Base-by-base conservation (phyloP, 768 basidiomycete species). In the Xerocomus brunneocitrinus region DNA sequence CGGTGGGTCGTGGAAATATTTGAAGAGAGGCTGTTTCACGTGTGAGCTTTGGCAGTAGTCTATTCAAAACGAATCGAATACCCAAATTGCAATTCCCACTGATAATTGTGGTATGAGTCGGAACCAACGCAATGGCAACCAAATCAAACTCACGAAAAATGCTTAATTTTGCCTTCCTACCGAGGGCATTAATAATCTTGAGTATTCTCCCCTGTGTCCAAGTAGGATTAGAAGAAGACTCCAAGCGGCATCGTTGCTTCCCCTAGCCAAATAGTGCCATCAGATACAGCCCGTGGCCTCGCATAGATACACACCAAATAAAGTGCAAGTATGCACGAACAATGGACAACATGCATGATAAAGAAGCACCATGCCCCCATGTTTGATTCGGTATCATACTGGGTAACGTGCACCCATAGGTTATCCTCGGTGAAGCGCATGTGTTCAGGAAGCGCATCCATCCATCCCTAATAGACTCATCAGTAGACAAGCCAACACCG, bases 281-380 rank as follows among this genome's bases (percentile, higher is more conserved):
- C 2, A 12, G 47, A 8, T 24, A 12, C 10, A 32, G 10, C 10
- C 31, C 31, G 3, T 6, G 31, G 31, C 31, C 30, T 30, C 9
- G 31, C 32, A 47, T 45, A 36, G 52, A 52, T 52, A 75, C 80
- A 71, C 62, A 89, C 89, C 67, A 77, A 75, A 59, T 80, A 78
- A 36, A 91, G 64, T 19, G 81, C 83, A 50, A 90, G 74, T 31
- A 78, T 71, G 60, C 82, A 83, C 54, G 84, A 85, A 39, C 85
- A 85, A 59, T 91, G 80, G 56, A 85, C 73, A 42, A 82, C 74
- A 66, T 92, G 89, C 75, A 89, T 85, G 64, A 76, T 76, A 58
- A 81, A 87, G 71, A 81, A 92, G 60, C 84, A 87, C 90, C 89
- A 91, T 9, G 87, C 86, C 43, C 89, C 86, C 28, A 79, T 79